Percentiles rank a stretch among this genome's conserved stretches.
Evolutionary conservation across 202 grass and related monocot species (phyloP).

Genomic region (Bolboschoenoplectus hybrid): DNA sequence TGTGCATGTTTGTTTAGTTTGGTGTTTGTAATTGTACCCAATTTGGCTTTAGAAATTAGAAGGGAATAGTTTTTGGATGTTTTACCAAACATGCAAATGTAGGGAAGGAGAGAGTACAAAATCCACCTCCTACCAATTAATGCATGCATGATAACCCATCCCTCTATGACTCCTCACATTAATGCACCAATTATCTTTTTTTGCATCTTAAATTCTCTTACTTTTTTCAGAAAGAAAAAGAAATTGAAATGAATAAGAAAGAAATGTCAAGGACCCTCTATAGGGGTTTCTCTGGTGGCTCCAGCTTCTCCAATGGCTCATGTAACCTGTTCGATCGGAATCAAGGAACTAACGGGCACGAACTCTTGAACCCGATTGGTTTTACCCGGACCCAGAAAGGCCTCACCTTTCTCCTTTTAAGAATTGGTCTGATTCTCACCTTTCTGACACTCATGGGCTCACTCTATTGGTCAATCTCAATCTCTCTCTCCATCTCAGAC

Average conservation of each 20-base stretch:
- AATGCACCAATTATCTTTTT: conserved; percentile 13
- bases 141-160: conserved; percentile 25
- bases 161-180: conserved; percentile 1
- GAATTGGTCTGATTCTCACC: conserved; percentile 53
- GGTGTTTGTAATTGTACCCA: background rate
- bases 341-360: conserved; percentile 40
- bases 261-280: conserved; percentile 80
- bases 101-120: background rate
- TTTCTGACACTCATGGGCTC: conserved; percentile 55
- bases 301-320: conserved; percentile 46
- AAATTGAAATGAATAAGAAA: background rate
- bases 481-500: conserved; percentile 41
- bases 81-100: background rate
- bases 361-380: conserved; percentile 14
- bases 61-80: background rate
- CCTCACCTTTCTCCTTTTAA: conserved; percentile 42
- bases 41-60: background rate
- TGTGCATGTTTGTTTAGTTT: background rate
- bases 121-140: conserved; percentile 7
- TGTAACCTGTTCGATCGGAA: conserved; percentile 23
- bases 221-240: background rate
- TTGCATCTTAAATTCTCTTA: background rate
- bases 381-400: conserved; percentile 46
- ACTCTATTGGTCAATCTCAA: conserved; percentile 66
- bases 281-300: conserved; percentile 57